Base-by-base conservation (phyloP, 805 yeast species). In the Saccharomycopsis guyanensis region DNA sequence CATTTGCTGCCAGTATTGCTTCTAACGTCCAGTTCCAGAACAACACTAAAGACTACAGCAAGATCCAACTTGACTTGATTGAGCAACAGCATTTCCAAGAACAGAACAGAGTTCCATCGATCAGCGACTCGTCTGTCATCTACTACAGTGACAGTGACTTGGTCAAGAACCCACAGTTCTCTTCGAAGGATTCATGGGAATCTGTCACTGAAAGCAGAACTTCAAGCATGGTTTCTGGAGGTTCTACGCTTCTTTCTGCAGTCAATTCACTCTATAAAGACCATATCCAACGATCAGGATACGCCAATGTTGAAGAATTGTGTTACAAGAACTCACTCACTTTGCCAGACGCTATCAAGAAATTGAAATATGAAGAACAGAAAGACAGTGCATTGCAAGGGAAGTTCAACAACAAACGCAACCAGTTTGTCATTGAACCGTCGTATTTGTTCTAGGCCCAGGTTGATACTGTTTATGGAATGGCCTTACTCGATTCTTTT, bases 331-430 rank as follows among this genome's bases (percentile, higher is more conserved):
- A 43, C 19, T 34, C 46, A 3, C 13, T 41, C 25, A 33, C 47
- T 5, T 42, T 50, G 19, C 51, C 46, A 20, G 51, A 48, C 2
- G 73, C 51, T 3, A 41, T 50, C n/a, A 38, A 38, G 16, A 49
- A 47, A 27, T 24, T 50, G 8, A 50, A 50, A 19, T 29, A 38
- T 8, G 52, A 43, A 15, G 27, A 34, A 10, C 40, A 34, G 18
- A 32, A 24, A 15, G 45, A 34, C 29, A 25, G 10, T 6, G 6
- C 29, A 10, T 10, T 25, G 10, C 6, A 25, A 15, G 23, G 27
- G 12, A 37, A 19, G 18, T 18, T 15, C 27, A 19, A 37, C 27
- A 20, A n/a, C 40, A 7, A 16, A 8, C 7, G 19, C 18, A 33
- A 33, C 37, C 32, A 8, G 13, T 27, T 10, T 13, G 13, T 27